Percentiles rank a stretch among this genome's conserved stretches.
These are phyloP conservation scores for Diutina scorzettiae DNA, from an alignment of 1,139 yeast genomes.

Conservation along the genomic window DNA sequence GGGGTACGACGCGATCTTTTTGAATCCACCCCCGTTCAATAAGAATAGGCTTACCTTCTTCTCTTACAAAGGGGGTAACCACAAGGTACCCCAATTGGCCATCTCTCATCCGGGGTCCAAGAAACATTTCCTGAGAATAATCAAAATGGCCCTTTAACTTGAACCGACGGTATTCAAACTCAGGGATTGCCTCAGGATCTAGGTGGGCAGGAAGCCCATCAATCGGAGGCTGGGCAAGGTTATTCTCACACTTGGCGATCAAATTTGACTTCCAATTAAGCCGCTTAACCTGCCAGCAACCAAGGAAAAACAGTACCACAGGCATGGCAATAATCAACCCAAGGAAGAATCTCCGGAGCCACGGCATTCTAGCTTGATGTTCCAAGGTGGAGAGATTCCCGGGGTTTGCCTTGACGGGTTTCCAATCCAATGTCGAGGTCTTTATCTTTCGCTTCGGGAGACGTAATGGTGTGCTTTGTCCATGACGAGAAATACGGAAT, in stretches of 20 bases:
- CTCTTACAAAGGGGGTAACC: constrained; percentile 70
- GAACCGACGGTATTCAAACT: constrained; percentile 76
- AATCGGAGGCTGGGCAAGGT: constrained; percentile 61
- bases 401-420: constrained; percentile 50
- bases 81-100: constrained; percentile 71
- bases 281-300: constrained; percentile 88
- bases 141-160: constrained; percentile 64
- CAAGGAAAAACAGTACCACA: constrained; percentile 68
- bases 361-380: constrained; percentile 25
- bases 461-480: too few relatives aligned
- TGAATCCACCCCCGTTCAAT: constrained; percentile 91
- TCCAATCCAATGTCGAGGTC: constrained; percentile 78
- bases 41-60: constrained; percentile 57
- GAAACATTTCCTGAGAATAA: constrained; percentile 78
- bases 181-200: constrained; percentile 42
- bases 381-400: constrained; percentile 32
- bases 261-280: constrained; percentile 81
- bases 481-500: too few relatives aligned
- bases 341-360: constrained; percentile 38
- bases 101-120: constrained; percentile 77
- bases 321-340: constrained; percentile 77
- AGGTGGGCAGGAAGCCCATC: constrained; percentile 50
- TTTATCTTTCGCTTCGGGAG: constrained; percentile 25
- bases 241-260: constrained; percentile 72
- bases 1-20: constrained; percentile 60